These are phyloP conservation scores for Ramicandelaber brevisporus DNA, from an alignment of 192 early-diverging fungal species.

Conservation along the genomic window DNA sequence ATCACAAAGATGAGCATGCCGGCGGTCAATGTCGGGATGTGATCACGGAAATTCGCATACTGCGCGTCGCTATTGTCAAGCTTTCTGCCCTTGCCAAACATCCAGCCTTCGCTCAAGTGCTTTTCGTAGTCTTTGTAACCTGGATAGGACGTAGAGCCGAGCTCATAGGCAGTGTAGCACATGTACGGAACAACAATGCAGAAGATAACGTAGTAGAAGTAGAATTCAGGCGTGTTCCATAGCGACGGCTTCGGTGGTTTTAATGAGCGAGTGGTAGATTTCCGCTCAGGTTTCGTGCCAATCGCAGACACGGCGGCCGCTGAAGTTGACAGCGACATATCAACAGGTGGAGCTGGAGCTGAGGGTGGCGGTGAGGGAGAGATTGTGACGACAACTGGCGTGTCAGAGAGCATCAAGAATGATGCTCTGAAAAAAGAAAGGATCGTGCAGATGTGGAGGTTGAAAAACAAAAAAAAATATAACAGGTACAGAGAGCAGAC, in stretches of 20 bases:
- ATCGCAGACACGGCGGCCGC: too few relatives aligned
- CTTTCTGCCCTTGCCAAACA: conserved; percentile 4
- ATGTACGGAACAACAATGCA: conserved; percentile 27
- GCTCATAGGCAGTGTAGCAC: conserved; percentile 27
- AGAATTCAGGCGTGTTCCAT: conserved; percentile 44
- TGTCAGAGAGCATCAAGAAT: too few relatives aligned
- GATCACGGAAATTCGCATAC: conserved; percentile 17
- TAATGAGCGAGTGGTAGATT: too few relatives aligned
- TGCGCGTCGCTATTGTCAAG: conserved; percentile 18
- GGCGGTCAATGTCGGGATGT: conserved; percentile 16
- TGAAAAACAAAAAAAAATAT: too few relatives aligned
- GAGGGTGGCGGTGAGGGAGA: too few relatives aligned
- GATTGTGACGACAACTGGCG: too few relatives aligned
- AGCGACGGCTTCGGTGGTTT: conserved; percentile 20
- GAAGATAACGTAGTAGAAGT: conserved; percentile 39
- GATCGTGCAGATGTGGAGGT: too few relatives aligned
- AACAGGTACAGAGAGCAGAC: too few relatives aligned
- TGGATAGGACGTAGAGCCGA: conserved; percentile 11
- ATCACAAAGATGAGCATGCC: conserved; percentile 10
- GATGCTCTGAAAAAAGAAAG: too few relatives aligned
- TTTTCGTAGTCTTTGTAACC: conserved; percentile 13
- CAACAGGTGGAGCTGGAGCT: too few relatives aligned
- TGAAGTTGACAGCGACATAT: too few relatives aligned
- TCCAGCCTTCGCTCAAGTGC: conserved; percentile 7
- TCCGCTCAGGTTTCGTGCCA: too few relatives aligned